Conservation (phyloP, 768 basidiomycete species). For the Obba rivulosa region DNA sequence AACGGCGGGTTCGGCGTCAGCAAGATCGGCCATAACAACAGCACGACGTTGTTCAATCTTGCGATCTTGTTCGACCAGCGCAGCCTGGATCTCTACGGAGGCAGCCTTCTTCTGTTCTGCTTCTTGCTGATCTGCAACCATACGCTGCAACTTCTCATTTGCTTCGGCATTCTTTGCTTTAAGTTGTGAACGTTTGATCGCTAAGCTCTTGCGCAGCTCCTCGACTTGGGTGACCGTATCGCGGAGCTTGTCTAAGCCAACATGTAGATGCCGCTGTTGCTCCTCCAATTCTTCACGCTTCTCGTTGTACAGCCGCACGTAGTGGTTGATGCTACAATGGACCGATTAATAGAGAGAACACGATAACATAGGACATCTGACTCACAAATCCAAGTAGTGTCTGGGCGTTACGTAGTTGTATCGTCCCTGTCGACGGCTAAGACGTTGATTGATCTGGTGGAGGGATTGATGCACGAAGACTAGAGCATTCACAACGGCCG, state of each 20-base stretch:
- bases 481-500: constrained; percentile 88
- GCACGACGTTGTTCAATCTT: constrained; percentile 83
- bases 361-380: constrained; percentile 14
- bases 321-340: constrained; percentile 82
- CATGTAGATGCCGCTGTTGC: constrained; percentile 96
- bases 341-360: constrained; percentile 2
- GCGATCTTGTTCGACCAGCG: constrained; percentile 85
- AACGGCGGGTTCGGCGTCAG: constrained; percentile 97
- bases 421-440: constrained; percentile 90
- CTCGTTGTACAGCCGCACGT: constrained; percentile 90
- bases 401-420: constrained; percentile 96
- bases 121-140: constrained; percentile 98
- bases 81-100: constrained; percentile 93
- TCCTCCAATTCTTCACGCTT: constrained; percentile 98
- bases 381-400: constrained; percentile 98
- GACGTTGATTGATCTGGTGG: constrained; percentile 81
- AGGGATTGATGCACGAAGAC: constrained; percentile 89
- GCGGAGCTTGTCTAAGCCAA: constrained; percentile 93
- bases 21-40: constrained; percentile 91
- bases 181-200: constrained; percentile 88
- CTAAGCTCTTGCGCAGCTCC: constrained; percentile 90
- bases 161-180: constrained; percentile 93
- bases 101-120: constrained; percentile 97
- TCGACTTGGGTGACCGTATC: constrained; percentile 97
- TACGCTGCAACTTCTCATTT: constrained; percentile 94